phyloP scores from a whole-genome alignment of 2,329 filamentous ascomycete genomes.

The Scedosporium aurantiacum region DNA sequence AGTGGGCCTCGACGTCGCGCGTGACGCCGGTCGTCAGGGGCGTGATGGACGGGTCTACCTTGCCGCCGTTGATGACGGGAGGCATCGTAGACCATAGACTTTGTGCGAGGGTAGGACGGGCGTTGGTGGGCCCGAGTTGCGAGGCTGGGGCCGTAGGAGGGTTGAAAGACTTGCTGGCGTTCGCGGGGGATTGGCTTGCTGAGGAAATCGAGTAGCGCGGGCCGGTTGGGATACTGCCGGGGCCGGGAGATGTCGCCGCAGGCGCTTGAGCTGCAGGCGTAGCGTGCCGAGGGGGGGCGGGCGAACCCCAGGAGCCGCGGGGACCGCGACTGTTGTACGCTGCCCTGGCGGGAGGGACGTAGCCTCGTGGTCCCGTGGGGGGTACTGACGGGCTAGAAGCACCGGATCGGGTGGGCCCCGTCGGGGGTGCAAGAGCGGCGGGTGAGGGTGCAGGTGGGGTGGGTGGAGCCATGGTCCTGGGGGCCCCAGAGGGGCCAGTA shows the following conservation, averaged over 20 bases:
- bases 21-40: conserved; percentile 34
- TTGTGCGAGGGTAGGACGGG: conserved; percentile 38
- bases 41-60: conserved; percentile 35
- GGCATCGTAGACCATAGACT: conserved; percentile 40
- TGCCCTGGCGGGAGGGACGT: conserved; percentile 32
- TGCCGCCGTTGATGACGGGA: conserved; percentile 41
- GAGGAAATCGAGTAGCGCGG: conserved; percentile 27
- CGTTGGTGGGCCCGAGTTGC: conserved; percentile 13
- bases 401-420: conserved; percentile 1
- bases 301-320: conserved; percentile 31
- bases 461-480: conserved; percentile 4
- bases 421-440: not conserved
- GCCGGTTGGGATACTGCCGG: conserved; percentile 35
- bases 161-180: conserved; percentile 39
- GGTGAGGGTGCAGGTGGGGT: not conserved
- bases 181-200: conserved; percentile 20
- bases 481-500: conserved; percentile 24
- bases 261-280: conserved; percentile 11
- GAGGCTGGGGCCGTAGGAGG: conserved; percentile 43
- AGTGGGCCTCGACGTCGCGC: conserved; percentile 43
- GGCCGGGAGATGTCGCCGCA: conserved; percentile 25
- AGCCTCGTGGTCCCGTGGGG: conserved; percentile 44
- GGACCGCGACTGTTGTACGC: conserved; percentile 33
- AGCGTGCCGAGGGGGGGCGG: conserved; percentile 15
- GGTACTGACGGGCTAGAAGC: conserved; percentile 33